phyloP scores from a whole-genome alignment of 108 stramenopile species.

The Pseudonitzschia multistriata region DNA sequence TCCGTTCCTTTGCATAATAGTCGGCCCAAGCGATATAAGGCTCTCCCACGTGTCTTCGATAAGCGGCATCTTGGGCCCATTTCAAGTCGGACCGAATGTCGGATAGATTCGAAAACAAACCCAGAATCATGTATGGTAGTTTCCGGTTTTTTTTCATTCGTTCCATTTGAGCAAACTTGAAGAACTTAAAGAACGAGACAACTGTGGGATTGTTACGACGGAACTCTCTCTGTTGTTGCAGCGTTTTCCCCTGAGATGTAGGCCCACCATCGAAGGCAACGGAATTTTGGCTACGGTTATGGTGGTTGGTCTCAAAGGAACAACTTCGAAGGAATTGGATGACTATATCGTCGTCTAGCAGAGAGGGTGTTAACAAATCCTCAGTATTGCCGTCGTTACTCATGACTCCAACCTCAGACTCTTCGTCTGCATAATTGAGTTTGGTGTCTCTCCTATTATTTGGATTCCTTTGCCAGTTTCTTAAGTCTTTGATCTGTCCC shows the following conservation, averaged over 20 bases:
- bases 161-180: slow-evolving; percentile 70
- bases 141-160: slow-evolving; percentile 53
- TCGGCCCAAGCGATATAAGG: slow-evolving; percentile 81
- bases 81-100: slow-evolving; percentile 74
- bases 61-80: slow-evolving; percentile 88
- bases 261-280: background rate
- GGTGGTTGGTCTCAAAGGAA: background rate
- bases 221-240: background rate
- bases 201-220: background rate
- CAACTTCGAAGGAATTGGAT: background rate
- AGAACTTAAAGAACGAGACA: slow-evolving; percentile 24
- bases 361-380: background rate
- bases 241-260: background rate
- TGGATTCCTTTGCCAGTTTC: background rate
- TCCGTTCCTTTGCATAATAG: slow-evolving; percentile 50
- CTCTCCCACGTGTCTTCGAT: slow-evolving; percentile 57
- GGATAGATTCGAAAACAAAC: slow-evolving; percentile 53
- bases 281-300: background rate
- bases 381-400: background rate
- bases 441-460: background rate
- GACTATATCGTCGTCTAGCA: background rate
- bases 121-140: slow-evolving; percentile 62
- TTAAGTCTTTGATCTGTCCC: background rate
- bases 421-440: background rate
- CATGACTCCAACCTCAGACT: no score